Evolutionary conservation across 768 basidiomycete genomes (phyloP).

Genomic region (Tephrocybe rancida): DNA sequence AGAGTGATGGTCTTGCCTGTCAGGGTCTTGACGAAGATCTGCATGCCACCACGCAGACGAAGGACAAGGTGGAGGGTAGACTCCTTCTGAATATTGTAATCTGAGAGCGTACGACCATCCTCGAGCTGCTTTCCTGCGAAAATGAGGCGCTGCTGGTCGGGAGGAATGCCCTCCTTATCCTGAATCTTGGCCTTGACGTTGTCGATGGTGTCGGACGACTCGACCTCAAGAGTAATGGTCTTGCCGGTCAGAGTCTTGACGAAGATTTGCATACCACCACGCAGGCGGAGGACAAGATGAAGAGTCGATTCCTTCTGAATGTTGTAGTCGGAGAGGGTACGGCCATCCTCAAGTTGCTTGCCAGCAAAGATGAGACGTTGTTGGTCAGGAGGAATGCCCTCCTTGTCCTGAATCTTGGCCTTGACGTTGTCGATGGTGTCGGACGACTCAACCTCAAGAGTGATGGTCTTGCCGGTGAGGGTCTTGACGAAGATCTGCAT

Average conservation of each 20-base stretch:
- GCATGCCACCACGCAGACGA: constrained; percentile 73
- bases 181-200: constrained; percentile 86
- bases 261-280: constrained; percentile 95
- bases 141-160: constrained; percentile 88
- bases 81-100: constrained; percentile 85
- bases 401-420: no score
- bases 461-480: constrained; percentile 83
- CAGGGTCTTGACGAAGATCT: constrained; percentile 71
- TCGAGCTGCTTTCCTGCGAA: constrained; percentile 96
- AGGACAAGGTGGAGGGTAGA: constrained; percentile 76
- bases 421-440: no score
- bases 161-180: constrained; percentile 83
- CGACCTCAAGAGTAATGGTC: no score
- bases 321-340: no score
- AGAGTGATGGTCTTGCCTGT: constrained; percentile 79
- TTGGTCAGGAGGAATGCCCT: no score
- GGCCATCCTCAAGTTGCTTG: no score
- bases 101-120: constrained; percentile 88
- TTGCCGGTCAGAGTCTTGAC: constrained; percentile 89
- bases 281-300: no score
- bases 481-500: constrained; percentile 86
- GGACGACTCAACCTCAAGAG: no score
- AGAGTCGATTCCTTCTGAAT: no score
- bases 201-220: constrained; percentile 92
- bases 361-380: no score